Percentiles rank a stretch among this genome's conserved stretches.
phyloP scores from a whole-genome alignment of 2,329 filamentous ascomycete species.

The Ceratocystis eucalypticola region DNA sequence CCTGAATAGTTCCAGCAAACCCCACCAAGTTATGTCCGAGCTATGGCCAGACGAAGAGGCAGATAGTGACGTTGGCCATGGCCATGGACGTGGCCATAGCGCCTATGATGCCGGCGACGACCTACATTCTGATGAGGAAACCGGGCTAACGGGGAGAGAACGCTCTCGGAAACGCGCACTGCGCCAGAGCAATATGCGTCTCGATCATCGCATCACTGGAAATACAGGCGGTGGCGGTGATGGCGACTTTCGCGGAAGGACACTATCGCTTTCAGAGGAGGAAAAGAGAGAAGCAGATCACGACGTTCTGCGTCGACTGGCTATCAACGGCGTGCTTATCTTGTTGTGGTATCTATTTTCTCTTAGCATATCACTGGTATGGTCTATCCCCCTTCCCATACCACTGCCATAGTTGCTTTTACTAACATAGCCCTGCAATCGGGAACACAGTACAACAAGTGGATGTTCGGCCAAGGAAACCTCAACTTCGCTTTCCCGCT shows the following conservation, averaged over 20 bases:
- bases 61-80: conserved; percentile 34
- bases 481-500: conserved; percentile 89
- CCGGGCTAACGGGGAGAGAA: conserved; percentile 64
- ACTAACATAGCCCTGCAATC: conserved; percentile 21
- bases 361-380: conserved; percentile 77
- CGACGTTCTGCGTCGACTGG: conserved; percentile 52
- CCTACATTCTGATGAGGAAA: conserved; percentile 76
- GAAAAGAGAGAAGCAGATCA: conserved; percentile 66
- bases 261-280: conserved; percentile 44
- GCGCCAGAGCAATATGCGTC: conserved; percentile 50
- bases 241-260: conserved; percentile 21
- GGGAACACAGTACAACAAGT: conserved; percentile 76
- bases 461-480: conserved; percentile 86
- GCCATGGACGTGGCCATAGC: background rate
- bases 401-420: conserved; percentile 12
- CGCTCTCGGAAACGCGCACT: conserved; percentile 52
- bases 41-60: conserved; percentile 23
- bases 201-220: conserved; percentile 54
- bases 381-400: conserved; percentile 26
- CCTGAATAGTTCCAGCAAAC: background rate
- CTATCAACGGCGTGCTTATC: conserved; percentile 71
- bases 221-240: background rate
- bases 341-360: conserved; percentile 83
- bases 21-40: conserved; percentile 9
- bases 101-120: conserved; percentile 51